Base-by-base conservation (phyloP, 352 stramenopile species). In the Phytophthora pinifolia region DNA sequence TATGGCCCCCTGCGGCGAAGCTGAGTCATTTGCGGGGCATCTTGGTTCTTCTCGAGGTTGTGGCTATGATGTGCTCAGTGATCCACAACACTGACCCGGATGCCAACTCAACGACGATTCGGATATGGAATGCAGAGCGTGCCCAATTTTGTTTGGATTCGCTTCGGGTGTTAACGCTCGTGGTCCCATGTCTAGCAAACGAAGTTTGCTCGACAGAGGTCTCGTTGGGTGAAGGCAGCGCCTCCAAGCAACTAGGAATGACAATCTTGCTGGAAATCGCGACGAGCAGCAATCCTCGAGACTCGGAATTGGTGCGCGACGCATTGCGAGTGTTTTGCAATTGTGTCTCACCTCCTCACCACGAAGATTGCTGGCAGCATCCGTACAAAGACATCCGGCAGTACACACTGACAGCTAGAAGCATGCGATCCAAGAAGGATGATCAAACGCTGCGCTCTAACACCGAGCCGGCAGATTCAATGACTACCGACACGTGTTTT, bases 301-400 rank as follows among this genome's bases (percentile, higher is more conserved):
- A 95, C 49, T 91, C 82, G 0, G 79, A 87, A 42, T 46, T 93
- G 29, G 78, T 95, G 10, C 77, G 83, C 7, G 79, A 88, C 37
- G 79, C 79, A 2, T 62, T 95, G 8, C 62, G 74, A 12, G 81
- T 95, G 0, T 83, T 95, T 46, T 93, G 85, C 63, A 92, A 91
- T 37, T 93, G 85, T 48, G 85, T 95, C 10, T 89, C 76, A 2
- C 76, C 82, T 27, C 84, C 82, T 25, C 80, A 93, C 14, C 56
- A 71, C 27, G 83, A 93, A 51, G 76, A 91, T 35, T 93, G 83
- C 46, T 93, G 83, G 83, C 83, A 93, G 15, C 83, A 93, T 36
- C 83, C 83, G 1, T 83, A 86, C 62, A 93, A 93, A 60, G 83
- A 91, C 30, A 88, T 93, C 54, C 76, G 80, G 0, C 80, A 93